Base-by-base conservation (phyloP, 768 basidiomycete genomes). In the Lactarius psammicola region DNA sequence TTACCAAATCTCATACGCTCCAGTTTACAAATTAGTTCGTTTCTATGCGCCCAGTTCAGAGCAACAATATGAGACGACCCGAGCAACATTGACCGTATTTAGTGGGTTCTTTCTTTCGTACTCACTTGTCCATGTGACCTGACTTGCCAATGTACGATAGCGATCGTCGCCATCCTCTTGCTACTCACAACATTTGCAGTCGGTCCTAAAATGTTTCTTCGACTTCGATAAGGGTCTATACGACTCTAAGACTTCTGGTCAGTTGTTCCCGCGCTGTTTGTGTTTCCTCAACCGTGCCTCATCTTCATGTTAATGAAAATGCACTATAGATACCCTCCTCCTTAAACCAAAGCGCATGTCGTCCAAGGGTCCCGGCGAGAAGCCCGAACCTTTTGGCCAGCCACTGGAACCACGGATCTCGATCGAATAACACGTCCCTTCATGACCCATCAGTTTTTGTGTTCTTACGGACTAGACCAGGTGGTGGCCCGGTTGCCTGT, bases 21-120 rank as follows among this genome's bases (percentile, higher is more conserved):
- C 64, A 92, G 89, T 94, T 58, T 94, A 88, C 75, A 94, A 94
- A 72, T 82, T 94, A n/a, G 84, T 87, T 66, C 86, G 92, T 26
- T 90, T 94, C 78, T 94, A 90, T 73, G 77, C 84, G 30, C 89
- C 90, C 4, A 67, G 71, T 4, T 85, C 88, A 8, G 69, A 75
- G 55, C 69, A 46, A 0, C 78, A 82, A 68, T 94, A 94, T 71
- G 71, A 75, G 28, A 85, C 89, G n/a, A 93, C 92, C 23, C 82
- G 92, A 60, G 87, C 85, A 59, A 90, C 92, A 9, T 78, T 94
- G 15, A 92, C 91, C 4, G 81, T 86, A 34, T 94, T 94, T 80
- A 90, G 92, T 94, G 72, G 57, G 84, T 79, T 18, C 38, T 5
- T n/a, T 26, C 23, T 33, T 56, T 67, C 49, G 65, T 57, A 8